phyloP scores from a whole-genome alignment of 371 early-diverging fungal genomes.

The Rhizopus delemar region DNA sequence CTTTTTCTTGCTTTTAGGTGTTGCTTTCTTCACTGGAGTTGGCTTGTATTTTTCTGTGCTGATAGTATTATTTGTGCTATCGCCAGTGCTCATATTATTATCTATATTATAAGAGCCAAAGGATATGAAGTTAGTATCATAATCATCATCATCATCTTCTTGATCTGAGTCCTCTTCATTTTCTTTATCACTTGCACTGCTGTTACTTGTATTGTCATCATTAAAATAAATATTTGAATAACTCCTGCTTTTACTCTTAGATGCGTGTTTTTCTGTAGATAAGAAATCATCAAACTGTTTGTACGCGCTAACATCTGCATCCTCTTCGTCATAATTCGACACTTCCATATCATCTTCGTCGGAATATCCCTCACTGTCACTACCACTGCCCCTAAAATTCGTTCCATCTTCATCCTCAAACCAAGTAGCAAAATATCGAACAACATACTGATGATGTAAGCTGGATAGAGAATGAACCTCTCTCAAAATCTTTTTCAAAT shows the following conservation, averaged over 20 bases:
- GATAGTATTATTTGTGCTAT: constrained; percentile 6
- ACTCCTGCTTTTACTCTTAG: constrained; percentile 49
- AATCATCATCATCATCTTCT: constrained; percentile 23
- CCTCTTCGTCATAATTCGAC: constrained; percentile 49
- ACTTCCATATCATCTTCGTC: constrained; percentile 43
- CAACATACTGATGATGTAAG: constrained; percentile 89
- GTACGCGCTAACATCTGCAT: constrained; percentile 50
- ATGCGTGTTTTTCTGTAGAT: constrained; percentile 44
- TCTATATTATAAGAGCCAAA: constrained; percentile 28
- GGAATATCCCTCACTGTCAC: constrained; percentile 53
- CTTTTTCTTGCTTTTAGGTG: constrained; percentile 26
- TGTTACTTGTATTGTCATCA: constrained; percentile 33
- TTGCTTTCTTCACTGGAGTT: constrained; percentile 11
- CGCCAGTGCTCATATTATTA: constrained; percentile 12
- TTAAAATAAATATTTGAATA: constrained; percentile 56
- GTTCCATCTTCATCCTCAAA: constrained; percentile 65
- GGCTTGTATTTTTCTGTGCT: constrained; percentile 15
- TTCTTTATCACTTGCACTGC: constrained; percentile 42
- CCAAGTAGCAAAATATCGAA: constrained; percentile 95
- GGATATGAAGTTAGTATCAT: constrained; percentile 33
- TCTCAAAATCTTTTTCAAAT: constrained; percentile 78
- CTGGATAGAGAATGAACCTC: constrained; percentile 91
- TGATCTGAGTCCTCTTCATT: constrained; percentile 23
- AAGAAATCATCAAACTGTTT: constrained; percentile 57
- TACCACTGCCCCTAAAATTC: constrained; percentile 43